Base-by-base conservation (phyloP, 768 basidiomycete genomes). In the Boletus tylopilopsis region DNA sequence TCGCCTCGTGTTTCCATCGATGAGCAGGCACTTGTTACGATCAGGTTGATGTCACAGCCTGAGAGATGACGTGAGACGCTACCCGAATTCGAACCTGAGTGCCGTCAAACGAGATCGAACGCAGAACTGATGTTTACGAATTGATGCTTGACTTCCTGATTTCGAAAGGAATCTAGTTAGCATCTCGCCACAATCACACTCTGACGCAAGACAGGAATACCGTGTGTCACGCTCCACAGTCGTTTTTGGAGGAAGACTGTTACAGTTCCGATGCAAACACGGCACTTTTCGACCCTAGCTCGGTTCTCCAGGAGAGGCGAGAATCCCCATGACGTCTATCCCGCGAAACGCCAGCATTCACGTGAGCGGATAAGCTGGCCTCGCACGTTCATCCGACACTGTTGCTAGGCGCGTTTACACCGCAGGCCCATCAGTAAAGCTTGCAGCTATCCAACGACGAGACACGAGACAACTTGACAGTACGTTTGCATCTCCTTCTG, bases 1-100 rank as follows among this genome's bases (percentile, higher is more conserved):
- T 56, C 25, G 47, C 61, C 61, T 57, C 58, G 25, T 63, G 60
- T 53, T 52, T 55, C 29, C 48, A 34, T 45, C 41, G 44, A 36
- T 36, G 38, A 42, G 33, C 42, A 37, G 29, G 49, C 30, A 45
- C 35, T 37, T n/a, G n/a, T 30, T 22, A 41, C 23, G 40, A 45
- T 45, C 29, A 27, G 21, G 40, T 15, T 27, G 42, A 58, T 48
- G 47, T 46, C 33, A 34, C 33, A 22, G 30, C 19, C n/a, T n/a
- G n/a, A n/a, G n/a, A n/a, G n/a, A 45, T 38, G 42, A 23, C 29
- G 29, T 18, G 43, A 25, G 27, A 36, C 21, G 34, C 18, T 19
- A 50, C 25, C 48, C 45, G 38, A 38, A 25, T 22, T 19, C 34
- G 32, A 35, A 13, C n/a, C n/a, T 40, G 42, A 30, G 34, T 51